Base-by-base conservation (phyloP, 1,284 basidiomycete genomes). In the Cutaneotrichosporon cyanovorans region DNA sequence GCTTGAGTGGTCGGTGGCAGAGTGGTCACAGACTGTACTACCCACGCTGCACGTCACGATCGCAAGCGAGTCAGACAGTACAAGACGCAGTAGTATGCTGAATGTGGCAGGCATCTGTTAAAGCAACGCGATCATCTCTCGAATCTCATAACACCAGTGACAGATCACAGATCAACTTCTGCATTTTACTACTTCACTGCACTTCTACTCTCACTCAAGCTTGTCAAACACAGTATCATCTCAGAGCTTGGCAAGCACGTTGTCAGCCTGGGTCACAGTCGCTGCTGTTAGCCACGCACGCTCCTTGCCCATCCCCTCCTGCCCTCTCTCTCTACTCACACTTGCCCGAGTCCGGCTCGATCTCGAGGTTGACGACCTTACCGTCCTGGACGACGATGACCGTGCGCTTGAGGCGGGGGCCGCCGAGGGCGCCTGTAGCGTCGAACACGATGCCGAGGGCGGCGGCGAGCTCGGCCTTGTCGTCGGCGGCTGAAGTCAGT, bases 361-460 rank as follows among this genome's bases (percentile, higher is more conserved):
- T 77, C 14, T 72, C 73, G 40, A 85, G 60, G 40, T 75, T 72
- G 28, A 72, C 62, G 45, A 84, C 77, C 51, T 75, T 78, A 57
- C 77, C 74, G 35, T 75, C 77, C 19, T 85, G 58, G 37, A 70
- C 59, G 55, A 69, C 58, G 22, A 68, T 48, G 25, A 48, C 59
- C 51, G 71, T 37, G 48, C 82, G 83, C 78, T 84, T 81, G 33
- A 83, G 74, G 45, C 84, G 81, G 11, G 77, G 77, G 14, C 74
- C 76, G 37, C 84, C 84, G 21, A 87, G 76, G 22, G 79, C 59
- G 2, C 71, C 66, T 7, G 77, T 74, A 2, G 80, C 82, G 58
- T 85, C 83, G 53, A 84, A 80, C 44, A 80, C 62, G 48, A 85
- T 73, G 7, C 84, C 84, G 33, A 83, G 66, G 2, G 77, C 72